Base-by-base conservation (phyloP, 2,329 filamentous ascomycete genomes). In the Ascochyta pisi region DNA sequence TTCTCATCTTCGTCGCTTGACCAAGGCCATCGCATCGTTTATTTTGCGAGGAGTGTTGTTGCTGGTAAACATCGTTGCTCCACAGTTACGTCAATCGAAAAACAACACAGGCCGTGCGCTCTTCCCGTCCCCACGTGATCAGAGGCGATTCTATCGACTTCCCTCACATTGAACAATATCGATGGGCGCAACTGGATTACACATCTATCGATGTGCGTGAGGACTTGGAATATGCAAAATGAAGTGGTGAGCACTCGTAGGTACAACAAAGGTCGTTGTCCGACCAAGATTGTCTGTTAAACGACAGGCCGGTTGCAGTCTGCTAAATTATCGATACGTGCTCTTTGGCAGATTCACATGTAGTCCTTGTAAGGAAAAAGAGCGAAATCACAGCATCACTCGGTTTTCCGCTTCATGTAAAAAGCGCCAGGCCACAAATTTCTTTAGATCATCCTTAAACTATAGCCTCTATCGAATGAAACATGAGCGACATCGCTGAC, bases 21-120 rank as follows among this genome's bases (percentile, higher is more conserved):
- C 71, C 74, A 74, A 63, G 73, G 74, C 75, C 75, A 77, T 76
- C 73, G 74, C 75, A 77, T 77, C 48, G 69, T 76, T 67, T 60
- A 57, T 62, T 60, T 35, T 64, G 70, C 69, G 62, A 62, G 55
- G 38, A 51, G 51, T 52, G 43, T 52, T 45, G 42, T 57, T 57
- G 49, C 54, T 45, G 23, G 44, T 53, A 48, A 57, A 57, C 54
- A 57, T 49, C 27, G 54, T 49, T 52, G 49, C 44, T 57, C 42
- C 22, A 49, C 48, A 41, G 13, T 44, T 53, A 52, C 54, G 54
- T 57, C 54, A 57, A 48, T 43, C 31, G 42, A 46, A 42, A 46
- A 15, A 26, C 26, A 15, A 13, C 23, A 19, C 34, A 43, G 35
- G 29, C 42, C 24, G 35, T 23, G 50, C 50, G 33, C 52, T 43